A percentile compares a stretch with the other conserved stretches of the same genome.
phyloP scores from a whole-genome alignment of 108 stramenopile genomes.

The Thalassiosira profunda region DNA sequence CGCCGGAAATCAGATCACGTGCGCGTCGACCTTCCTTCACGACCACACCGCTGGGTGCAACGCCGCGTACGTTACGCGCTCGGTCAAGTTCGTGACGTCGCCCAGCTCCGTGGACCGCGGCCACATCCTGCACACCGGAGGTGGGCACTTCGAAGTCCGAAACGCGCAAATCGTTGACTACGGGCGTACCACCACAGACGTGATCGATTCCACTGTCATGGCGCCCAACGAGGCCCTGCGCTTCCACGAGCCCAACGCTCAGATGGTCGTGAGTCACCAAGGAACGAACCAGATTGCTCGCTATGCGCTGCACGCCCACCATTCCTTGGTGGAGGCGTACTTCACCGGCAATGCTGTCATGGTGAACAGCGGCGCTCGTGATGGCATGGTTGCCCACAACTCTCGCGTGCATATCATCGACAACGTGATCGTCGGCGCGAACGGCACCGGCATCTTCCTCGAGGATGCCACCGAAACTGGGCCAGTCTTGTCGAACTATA shows the following conservation, averaged over 20 bases:
- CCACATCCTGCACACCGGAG: slow-evolving; percentile 22
- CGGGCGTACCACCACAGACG: slow-evolving; percentile 9
- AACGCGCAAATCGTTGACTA: slow-evolving; percentile 5
- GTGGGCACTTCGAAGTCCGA: slow-evolving; percentile 8
- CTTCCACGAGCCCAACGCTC: not conserved
- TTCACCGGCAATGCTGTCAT: slow-evolving; percentile 7
- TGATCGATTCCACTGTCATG: slow-evolving; percentile 1
- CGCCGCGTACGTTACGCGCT: slow-evolving; percentile 13
- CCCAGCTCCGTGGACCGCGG: slow-evolving; percentile 5
- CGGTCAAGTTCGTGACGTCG: slow-evolving; percentile 2
- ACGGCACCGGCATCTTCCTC: slow-evolving; percentile 21
- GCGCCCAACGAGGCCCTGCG: not conserved
- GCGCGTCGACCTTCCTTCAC: not conserved
- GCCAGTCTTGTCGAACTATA: slow-evolving; percentile 2
- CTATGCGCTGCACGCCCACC: slow-evolving; percentile 24
- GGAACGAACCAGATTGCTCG: slow-evolving; percentile 21
- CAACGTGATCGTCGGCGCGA: slow-evolving; percentile 9
- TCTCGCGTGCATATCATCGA: slow-evolving; percentile 11
- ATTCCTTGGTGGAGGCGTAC: slow-evolving; percentile 2
- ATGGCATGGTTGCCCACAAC: slow-evolving; percentile 22
- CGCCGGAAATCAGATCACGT: not conserved
- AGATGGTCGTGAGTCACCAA: slow-evolving; percentile 12
- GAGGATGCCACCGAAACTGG: slow-evolving; percentile 31
- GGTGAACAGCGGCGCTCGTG: not conserved
- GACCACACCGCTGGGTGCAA: slow-evolving; percentile 7